Evolutionary conservation across 2,329 filamentous ascomycete genomes (phyloP).

Genomic region (Akanthomyces uredinophilus): DNA sequence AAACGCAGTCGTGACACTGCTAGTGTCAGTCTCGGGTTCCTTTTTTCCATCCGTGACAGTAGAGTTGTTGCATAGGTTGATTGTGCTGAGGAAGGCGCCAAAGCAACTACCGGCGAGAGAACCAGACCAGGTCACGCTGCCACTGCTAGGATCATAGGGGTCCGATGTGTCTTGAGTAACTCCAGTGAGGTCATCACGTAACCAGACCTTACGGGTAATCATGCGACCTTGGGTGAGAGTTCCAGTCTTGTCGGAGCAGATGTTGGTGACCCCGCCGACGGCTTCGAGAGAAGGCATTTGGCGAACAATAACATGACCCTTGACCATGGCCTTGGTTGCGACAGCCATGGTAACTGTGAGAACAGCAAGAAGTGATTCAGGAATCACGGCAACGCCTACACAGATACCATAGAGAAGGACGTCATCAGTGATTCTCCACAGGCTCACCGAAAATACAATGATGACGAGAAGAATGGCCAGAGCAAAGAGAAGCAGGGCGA

Average conservation of each 20-base stretch:
- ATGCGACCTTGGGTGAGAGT: slow-evolving; percentile 63
- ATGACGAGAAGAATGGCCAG: slow-evolving; percentile 59
- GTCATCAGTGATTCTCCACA: slow-evolving; percentile 49
- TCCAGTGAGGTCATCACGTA: slow-evolving; percentile 49
- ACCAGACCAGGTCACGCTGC: slow-evolving; percentile 42
- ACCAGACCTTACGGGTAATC: slow-evolving; percentile 59
- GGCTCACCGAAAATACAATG: slow-evolving; percentile 57
- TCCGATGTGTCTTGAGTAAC: slow-evolving; percentile 51
- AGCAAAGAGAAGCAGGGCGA: slow-evolving; percentile 74
- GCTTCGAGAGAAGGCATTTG: slow-evolving; percentile 62
- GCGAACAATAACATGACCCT: slow-evolving; percentile 60
- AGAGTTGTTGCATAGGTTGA: slow-evolving; percentile 59
- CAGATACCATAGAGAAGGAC: slow-evolving; percentile 58
- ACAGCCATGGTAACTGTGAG: slow-evolving; percentile 67
- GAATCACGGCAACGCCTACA: slow-evolving; percentile 59
- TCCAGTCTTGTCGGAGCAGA: slow-evolving; percentile 67
- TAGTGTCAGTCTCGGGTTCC: slow-evolving; percentile 41
- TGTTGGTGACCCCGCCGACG: slow-evolving; percentile 63
- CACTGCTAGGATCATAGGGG: slow-evolving; percentile 57
- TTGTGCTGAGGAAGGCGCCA: slow-evolving; percentile 46
- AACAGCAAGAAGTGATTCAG: slow-evolving; percentile 62
- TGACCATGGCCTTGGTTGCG: slow-evolving; percentile 60
- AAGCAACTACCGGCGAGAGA: slow-evolving; percentile 36
- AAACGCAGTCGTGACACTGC: slow-evolving; percentile 42
- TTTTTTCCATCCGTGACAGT: slow-evolving; percentile 44